Conservation (phyloP, 2,329 filamentous ascomycete species). For the Macroventuria anomochaeta region DNA sequence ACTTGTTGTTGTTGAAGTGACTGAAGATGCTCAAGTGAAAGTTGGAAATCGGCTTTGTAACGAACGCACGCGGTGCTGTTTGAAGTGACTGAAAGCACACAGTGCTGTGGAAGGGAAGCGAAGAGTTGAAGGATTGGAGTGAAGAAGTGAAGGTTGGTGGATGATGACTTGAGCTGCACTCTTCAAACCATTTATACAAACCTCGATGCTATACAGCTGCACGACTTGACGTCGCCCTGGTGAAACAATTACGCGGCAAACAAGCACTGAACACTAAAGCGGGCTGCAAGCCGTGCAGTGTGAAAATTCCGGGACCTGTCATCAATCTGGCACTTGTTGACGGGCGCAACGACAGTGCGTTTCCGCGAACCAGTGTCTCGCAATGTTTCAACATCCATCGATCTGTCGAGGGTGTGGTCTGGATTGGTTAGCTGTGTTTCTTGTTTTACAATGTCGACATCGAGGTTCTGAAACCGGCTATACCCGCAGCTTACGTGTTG, state of each 20-base stretch:
- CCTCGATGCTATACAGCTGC: neutral
- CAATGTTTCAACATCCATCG: neutral
- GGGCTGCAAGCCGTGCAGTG: conserved; percentile 8
- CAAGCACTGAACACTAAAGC: neutral
- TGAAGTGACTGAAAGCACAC: conserved; percentile 12
- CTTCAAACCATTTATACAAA: neutral
- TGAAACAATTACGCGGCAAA: conserved; percentile 11
- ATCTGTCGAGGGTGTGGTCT: neutral
- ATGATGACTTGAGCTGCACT: neutral
- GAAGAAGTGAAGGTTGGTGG: conserved; percentile 14
- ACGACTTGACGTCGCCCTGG: neutral
- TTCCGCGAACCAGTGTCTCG: conserved; percentile 9
- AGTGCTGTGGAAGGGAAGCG: conserved; percentile 10
- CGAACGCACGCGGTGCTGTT: conserved; percentile 3
- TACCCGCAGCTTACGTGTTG: conserved; percentile 19
- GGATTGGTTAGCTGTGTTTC: conserved; percentile 4
- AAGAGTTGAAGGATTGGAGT: conserved; percentile 5
- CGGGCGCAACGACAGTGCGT: neutral
- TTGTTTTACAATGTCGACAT: conserved; percentile 7
- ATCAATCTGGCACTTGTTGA: conserved; percentile 17
- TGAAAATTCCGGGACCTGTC: conserved; percentile 5
- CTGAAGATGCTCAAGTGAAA: neutral
- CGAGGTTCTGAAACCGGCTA: conserved; percentile 15
- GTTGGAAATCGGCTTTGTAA: neutral
- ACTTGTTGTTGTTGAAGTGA: neutral